Base-by-base conservation (phyloP, 2,329 filamentous ascomycete species). In the Fusarium sp. region DNA sequence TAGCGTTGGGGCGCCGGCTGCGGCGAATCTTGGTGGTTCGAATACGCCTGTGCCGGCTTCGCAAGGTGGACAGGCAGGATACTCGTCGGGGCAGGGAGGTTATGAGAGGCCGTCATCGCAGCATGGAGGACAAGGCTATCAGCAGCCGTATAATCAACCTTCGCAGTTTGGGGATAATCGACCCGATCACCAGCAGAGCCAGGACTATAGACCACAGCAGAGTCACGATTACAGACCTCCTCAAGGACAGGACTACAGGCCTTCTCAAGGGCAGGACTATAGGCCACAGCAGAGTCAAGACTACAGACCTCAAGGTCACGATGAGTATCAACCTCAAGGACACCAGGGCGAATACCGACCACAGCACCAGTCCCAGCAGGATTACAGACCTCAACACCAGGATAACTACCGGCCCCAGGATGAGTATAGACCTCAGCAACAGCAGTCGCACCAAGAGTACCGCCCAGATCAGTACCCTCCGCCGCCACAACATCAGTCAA, bases 1-100 rank as follows among this genome's bases (percentile, higher is more conserved):
- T 11, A 83, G 81, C 30, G 82, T 86, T 16, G 84, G 84, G 11
- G 77, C 79, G 6, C 83, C 83, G n/a, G 74, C 76, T 15, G 77
- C 68, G 23, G 56, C 75, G 19, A 79, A 83, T 53, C 77, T 80
- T 9, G 81, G 80, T 13, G 82, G 81, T 37, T 80, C 79, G 4
- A 75, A 77, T 49, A 79, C 81, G 49, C 53, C 75, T 30, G 72
- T 76, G 5, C 72, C 73, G 43, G 37, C 76, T 60, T 60, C 70
- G 1, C 77, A 79, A 43, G 74, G 74, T 40, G 72, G 75, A 7
- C 53, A 57, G 4, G 53, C 38, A 33, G 40, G 54, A 53, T 28
- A 53, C 10, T 28, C 53, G 5, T 62, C 69, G 2, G 46, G 42
- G 0, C 47, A 50, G 18, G 69, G 71, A 67, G 62, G 59, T 19